Conservation (phyloP, 148 eudicot species). For the Rhododendron ovatum region DNA sequence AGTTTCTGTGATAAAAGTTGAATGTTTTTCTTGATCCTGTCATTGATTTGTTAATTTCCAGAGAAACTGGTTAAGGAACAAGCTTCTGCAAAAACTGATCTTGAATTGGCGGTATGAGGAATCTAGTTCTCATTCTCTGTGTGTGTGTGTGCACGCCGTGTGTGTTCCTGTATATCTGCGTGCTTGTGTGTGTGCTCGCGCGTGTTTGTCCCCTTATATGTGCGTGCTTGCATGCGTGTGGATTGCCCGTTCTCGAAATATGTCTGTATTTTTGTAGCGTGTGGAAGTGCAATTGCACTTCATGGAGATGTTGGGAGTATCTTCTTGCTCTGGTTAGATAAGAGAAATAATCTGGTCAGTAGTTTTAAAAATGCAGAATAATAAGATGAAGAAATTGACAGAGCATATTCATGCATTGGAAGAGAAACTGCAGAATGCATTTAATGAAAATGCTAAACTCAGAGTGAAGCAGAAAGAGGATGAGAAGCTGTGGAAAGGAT, state of each 20-base stretch:
- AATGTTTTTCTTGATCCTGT: slow-evolving; percentile 5
- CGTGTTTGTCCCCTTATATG: background rate
- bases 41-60: slow-evolving; percentile 25
- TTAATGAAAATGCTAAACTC: slow-evolving; percentile 82
- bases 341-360: background rate
- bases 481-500: slow-evolving; percentile 84
- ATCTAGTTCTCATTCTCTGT: slow-evolving; percentile 3
- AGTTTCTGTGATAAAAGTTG: slow-evolving; percentile 7
- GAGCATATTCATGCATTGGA: slow-evolving; percentile 63
- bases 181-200: too few relatives aligned
- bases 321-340: background rate
- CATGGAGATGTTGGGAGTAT: background rate
- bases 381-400: slow-evolving; percentile 71
- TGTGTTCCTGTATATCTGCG: too few relatives aligned
- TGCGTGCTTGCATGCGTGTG: background rate
- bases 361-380: slow-evolving; percentile 44
- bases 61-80: slow-evolving; percentile 95
- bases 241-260: background rate
- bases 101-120: slow-evolving; percentile 67
- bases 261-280: background rate
- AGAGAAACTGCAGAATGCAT: slow-evolving; percentile 73
- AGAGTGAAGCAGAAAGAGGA: slow-evolving; percentile 88
- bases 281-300: background rate
- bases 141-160: background rate
- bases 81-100: slow-evolving; percentile 80